Evolutionary conservation across 805 yeast genomes (phyloP).

Genomic region (Isabelozyma pseudorhagii): DNA sequence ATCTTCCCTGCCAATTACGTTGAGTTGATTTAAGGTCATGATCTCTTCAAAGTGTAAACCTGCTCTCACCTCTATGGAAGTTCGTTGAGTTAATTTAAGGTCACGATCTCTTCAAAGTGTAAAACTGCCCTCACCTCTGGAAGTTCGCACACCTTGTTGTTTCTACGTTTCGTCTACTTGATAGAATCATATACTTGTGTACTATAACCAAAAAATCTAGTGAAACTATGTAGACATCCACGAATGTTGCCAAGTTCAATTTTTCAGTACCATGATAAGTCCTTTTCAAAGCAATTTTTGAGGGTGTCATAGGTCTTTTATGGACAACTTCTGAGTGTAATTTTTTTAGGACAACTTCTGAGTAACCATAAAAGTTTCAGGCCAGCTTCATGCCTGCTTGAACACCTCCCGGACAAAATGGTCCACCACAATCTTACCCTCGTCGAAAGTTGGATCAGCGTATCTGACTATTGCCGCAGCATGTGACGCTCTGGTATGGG

Average conservation of each 20-base stretch:
- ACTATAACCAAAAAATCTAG: neutral
- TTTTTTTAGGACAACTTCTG: no score
- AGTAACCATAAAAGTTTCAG: no score
- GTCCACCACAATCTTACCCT: constrained; percentile 64
- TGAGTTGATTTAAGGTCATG: constrained; percentile 52
- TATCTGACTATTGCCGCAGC: constrained; percentile 77
- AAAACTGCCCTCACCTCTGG: no score
- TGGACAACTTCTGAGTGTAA: no score
- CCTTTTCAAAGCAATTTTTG: no score
- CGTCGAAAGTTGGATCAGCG: constrained; percentile 49
- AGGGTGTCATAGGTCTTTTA: no score
- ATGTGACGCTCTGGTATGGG: constrained; percentile 65
- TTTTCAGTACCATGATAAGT: no score
- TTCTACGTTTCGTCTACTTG: no score
- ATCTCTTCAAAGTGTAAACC: no score
- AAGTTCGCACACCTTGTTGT: neutral
- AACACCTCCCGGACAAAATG: constrained; percentile 55
- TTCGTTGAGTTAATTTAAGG: constrained; percentile 57
- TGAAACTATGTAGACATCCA: neutral
- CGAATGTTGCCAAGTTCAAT: no score
- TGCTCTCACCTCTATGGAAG: no score
- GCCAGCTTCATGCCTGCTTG: neutral
- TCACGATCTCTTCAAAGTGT: neutral
- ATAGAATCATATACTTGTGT: neutral
- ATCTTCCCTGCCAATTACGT: constrained; percentile 98